Evolutionary conservation across 2,329 filamentous ascomycete genomes (phyloP).

Genomic region (Simplicillium sp.): DNA sequence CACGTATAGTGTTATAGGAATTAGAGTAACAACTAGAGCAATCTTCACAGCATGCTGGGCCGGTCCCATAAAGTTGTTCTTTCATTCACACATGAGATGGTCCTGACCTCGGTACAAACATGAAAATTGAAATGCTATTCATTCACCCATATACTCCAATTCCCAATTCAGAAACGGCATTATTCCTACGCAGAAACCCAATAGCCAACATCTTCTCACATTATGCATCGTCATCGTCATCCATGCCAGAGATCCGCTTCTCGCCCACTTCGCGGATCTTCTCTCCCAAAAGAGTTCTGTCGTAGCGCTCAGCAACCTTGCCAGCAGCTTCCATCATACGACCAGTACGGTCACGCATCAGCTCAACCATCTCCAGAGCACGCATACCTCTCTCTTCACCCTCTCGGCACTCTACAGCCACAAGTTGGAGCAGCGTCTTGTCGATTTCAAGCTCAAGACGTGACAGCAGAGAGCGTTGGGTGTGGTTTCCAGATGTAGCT

Average conservation of each 20-base stretch:
- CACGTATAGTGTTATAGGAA: too few relatives aligned
- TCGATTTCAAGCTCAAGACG: conserved; percentile 77
- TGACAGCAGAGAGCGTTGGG: conserved; percentile 58
- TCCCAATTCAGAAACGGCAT: too few relatives aligned
- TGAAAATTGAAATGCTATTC: too few relatives aligned
- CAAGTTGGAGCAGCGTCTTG: conserved; percentile 79
- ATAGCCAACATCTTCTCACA: conserved; percentile 7
- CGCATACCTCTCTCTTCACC: conserved; percentile 93
- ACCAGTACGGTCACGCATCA: conserved; percentile 78
- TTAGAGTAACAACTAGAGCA: too few relatives aligned
- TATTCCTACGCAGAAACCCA: too few relatives aligned
- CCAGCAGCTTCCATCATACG: conserved; percentile 86
- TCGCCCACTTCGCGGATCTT: conserved; percentile 88
- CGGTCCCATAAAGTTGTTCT: too few relatives aligned
- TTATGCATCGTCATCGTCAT: conserved; percentile 37
- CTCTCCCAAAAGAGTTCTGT: conserved; percentile 66
- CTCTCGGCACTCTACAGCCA: conserved; percentile 83
- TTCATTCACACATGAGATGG: too few relatives aligned
- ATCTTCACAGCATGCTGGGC: too few relatives aligned
- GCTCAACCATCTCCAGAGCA: conserved; percentile 76
- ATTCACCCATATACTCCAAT: too few relatives aligned
- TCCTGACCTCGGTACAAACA: too few relatives aligned
- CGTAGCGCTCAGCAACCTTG: conserved; percentile 83
- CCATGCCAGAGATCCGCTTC: conserved; percentile 50
- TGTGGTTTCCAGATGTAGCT: conserved; percentile 45